Evolutionary conservation across 2,329 filamentous ascomycete species (phyloP), one percentile per base, ranked within the genome.

Genomic region (Diplodia corticola): DNA sequence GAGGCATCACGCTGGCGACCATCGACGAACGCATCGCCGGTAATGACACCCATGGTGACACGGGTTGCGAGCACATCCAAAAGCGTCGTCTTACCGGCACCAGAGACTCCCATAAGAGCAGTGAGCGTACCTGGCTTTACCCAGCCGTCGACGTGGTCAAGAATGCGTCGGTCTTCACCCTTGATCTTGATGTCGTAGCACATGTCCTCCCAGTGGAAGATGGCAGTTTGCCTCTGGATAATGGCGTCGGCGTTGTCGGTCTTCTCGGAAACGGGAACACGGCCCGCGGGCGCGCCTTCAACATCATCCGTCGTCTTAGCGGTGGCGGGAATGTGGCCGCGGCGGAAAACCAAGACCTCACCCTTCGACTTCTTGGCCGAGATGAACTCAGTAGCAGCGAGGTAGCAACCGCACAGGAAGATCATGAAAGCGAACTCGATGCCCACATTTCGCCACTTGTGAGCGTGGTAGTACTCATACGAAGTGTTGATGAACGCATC

Each of bases 21-120:
- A 68, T 93, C 89, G 30, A 93, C 89, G 5, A 92, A 81, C 86
- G 96, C 95, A 69, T 92, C 88, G 63, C 93, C 93, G 7, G 85
- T 87, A 44, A 96, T 90, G 20, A 94, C 88, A 77, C 93, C 92
- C 85, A 92, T 92, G 0, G 89, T 91, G 17, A 89, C 88, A 74
- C 92, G 88, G 71, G 91, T 88, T 64, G 92, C 91, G 72, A 97
- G 83, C 68, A 92, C 87, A 79, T 97, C 87, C 59, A 96, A 79
- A 24, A 96, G 84, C 1, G 92, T 96, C 0, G 93, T 96, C 78
- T 96, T 97, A 66, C 92, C 93, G 15, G 93, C 92, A 68, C 93
- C 92, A 33, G 70, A 68, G 10, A 68, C 69, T 53, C 69, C 91
- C 91, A 95, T 95, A 3, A 95, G 82, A 51, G 91, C 92, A 12